Base-by-base conservation (phyloP, 1,284 basidiomycete genomes). In the Gymnopus androsaceus region DNA sequence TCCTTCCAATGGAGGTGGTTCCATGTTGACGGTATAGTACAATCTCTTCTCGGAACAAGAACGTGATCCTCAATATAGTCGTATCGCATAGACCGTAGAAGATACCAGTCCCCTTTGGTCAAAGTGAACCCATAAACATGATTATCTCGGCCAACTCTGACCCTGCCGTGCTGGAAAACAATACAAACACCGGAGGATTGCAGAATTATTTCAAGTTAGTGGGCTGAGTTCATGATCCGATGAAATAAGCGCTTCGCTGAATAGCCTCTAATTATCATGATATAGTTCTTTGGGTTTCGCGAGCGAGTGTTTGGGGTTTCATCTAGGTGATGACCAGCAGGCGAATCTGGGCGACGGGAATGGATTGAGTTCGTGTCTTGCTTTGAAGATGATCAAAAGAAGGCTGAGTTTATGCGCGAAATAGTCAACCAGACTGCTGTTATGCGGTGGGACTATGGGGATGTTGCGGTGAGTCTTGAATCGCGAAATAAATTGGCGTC, bases 101-200 rank as follows among this genome's bases (percentile, higher is more conserved):
- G 67, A 75, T 33, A 88, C 93, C n/a, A 86, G 77, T 64, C 90
- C 92, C 15, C 67, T 75, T n/a, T 48, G 91, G 92, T 5, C 82
- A 91, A 54, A 91, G 92, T 38, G 95, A 98, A 73, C 95, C 95
- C 2, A 74, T 98, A 55, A 98, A 98, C 63, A 79, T 83, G 55
- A 93, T 98, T 67, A 74, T 98, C 28, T 88, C 90, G 12, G 89
- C 80, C 21, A 78, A 87, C 45, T 96, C 94, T 2, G 91, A 95
- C 64, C 62, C 77, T 1, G 76, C 71, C 3, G 88, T 97, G 1
- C 78, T 97, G 41, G 80, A 83, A 14, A 83, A 90, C 63, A 72
- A 75, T 7, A 70, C 82, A 59, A 68, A 68, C 8, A 69, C 87
- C 38, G 93, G 93, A n/a, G 94, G 94, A 0, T 74, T 95, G 54